Evolutionary conservation across 2,329 filamentous ascomycete species (phyloP), one percentile per base, ranked within the genome.

Genomic region (Zarea fungicola): DNA sequence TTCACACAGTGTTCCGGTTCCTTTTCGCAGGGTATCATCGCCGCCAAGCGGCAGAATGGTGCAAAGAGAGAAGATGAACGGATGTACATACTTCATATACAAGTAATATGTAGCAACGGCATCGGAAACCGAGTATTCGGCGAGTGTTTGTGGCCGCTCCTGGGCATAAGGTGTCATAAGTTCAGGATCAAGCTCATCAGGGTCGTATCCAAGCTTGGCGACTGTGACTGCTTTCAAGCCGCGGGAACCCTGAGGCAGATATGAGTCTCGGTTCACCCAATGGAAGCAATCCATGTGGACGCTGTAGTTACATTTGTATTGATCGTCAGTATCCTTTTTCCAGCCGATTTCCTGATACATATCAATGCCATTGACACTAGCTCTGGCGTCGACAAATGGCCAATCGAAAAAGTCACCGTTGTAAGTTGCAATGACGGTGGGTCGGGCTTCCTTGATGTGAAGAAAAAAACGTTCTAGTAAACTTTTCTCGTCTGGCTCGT

Each of bases 331-430:
- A 68, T 96, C 93, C 67, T 93, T 97, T 60, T 85, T 85, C 79
- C 96, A 99, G 5, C 93, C 93, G 60, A 96, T 99, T 65, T 99
- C 95, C 54, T 86, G 87, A 69, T 99, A 99, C 93, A 99, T 97
- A 68, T 99, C 93, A 64, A 99, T 96, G 25, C 95, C 93, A 58
- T 95, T 85, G 56, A 96, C 80, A 62, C 90, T 95, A 23, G 95
- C 89, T 70, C 93, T 79, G 37, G 93, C 83, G 72, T 99, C 93
- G 21, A 99, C 90, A 63, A 95, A 99, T 0, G 93, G 92, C 93
- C 93, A 99, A 84, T 99, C 93, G 83, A 99, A 99, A 66, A 99
- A 99, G 73, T 99, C 93, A 72, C 93, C 93, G 89, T 99, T 99
- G 77, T 99, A 99, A n/a, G 93, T 99, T 29, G 95, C 92, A 65